Conservation (phyloP, 2,329 filamentous ascomycete species). For the Hypoxylon sp. region DNA sequence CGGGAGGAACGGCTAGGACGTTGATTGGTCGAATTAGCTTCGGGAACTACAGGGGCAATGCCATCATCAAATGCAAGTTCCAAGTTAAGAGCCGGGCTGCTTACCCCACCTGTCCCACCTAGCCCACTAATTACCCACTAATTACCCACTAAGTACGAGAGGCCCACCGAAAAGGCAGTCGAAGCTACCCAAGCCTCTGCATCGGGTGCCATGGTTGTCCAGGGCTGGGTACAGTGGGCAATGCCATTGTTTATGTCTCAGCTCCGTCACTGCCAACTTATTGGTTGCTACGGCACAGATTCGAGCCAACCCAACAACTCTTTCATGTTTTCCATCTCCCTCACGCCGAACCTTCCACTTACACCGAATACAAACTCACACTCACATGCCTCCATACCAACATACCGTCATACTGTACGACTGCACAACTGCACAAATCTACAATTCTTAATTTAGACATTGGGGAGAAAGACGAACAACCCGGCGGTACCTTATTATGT, state of each 20-base stretch:
- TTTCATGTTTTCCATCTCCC: conserved; percentile 12
- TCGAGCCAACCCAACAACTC: conserved; percentile 22
- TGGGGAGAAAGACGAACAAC: conserved; percentile 1
- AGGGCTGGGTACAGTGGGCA: conserved; percentile 30
- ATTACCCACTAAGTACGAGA: conserved; percentile 25
- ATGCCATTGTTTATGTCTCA: conserved; percentile 51
- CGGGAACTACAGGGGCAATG: conserved; percentile 37
- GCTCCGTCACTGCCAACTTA: conserved; percentile 40
- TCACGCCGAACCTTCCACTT: conserved; percentile 16
- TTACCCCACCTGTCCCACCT: conserved; percentile 17
- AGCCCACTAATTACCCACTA: conserved; percentile 7
- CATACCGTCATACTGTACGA: conserved; percentile 2
- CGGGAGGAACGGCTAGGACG: conserved; percentile 18
- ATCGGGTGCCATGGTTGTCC: conserved; percentile 15
- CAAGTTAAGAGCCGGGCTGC: conserved; percentile 36
- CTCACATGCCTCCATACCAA: background rate
- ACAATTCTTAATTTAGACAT: conserved; percentile 4
- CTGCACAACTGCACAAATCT: conserved; percentile 2
- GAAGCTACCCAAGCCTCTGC: conserved; percentile 33
- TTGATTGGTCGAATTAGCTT: conserved; percentile 30
- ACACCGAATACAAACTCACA: background rate
- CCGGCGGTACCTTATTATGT: conserved; percentile 34
- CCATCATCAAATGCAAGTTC: conserved; percentile 38
- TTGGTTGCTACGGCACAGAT: conserved; percentile 48
- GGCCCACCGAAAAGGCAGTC: conserved; percentile 34